Base-by-base conservation (phyloP, 2,329 filamentous ascomycete genomes). In the Macrophomina tecta region DNA sequence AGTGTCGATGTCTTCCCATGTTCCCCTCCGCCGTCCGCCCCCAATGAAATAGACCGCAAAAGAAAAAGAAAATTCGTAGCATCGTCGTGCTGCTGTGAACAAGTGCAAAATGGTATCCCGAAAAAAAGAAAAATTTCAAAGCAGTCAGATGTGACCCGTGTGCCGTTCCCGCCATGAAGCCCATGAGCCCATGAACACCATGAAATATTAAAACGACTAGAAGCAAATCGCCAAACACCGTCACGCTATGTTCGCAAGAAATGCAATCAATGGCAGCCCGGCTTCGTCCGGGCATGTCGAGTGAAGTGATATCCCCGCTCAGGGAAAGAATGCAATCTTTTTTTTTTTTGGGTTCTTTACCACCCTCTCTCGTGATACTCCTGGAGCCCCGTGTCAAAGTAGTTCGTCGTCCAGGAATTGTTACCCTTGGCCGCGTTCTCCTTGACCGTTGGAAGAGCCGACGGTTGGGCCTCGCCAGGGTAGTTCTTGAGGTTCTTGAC, bases 311-410 rank as follows among this genome's bases (percentile, higher is more conserved):
- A 23, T 3, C 23, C 23, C 42, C 18, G 40, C 42, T 40, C 40
- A 14, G 12, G 55, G 55, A 42, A 30, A 58, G 55, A 58, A 58
- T 58, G 18, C 55, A 58, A 58, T 30, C 55, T 56, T 36, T 12
- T 40, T 56, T 34, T 12, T 40, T 56, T 56, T 56, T 46, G 28
- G 23, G 23, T 23, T 23, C 23, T 63, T 73, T 87, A 96, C 93
- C 93, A 97, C 74, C 92, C 93, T 77, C 92, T 91, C 70, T 90
- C 86, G 77, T 96, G 91, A 80, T 95, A 96, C 74, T 93, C 92
- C 76, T 88, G 88, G n/a, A 91, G 87, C 52, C 93, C 92, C 76
- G 90, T 89, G 74, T 91, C 89, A 74, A 96, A 93, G 79, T 93
- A 95, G 73, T 95, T 73, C 64, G 89, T 76, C 78, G 95, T 95